Base-by-base conservation (phyloP, 306 rosid genomes). In the Vigna hirtella region DNA sequence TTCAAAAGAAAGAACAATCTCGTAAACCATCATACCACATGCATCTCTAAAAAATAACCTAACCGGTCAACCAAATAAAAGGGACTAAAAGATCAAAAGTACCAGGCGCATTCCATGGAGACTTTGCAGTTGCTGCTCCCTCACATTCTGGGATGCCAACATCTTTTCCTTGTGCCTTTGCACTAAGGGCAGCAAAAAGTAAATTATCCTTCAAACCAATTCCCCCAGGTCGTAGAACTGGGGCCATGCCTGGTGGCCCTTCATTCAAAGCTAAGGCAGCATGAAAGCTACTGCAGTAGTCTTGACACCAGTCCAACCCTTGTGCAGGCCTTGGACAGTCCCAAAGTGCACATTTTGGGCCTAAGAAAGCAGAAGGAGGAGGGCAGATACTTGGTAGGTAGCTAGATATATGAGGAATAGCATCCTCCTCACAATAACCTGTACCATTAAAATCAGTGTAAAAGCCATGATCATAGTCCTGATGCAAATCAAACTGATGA, bases 61-160 rank as follows among this genome's bases (percentile, higher is more conserved):
- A 49, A 17, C 36, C 7, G 6, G 32, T 50, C 59, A 73, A 83
- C 80, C 65, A 43, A 63, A 51, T 8, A 52, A 43, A 58, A 83
- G 45, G 64, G 24, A 70, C 26, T 53, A 40, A 15, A 61, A 68
- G 56, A 75, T 59, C 32, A 81, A 76, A 38, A 87, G 76, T 88
- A 94, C 98, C 98, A 55, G 95, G 93, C 18, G 99, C 99, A 78
- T 95, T 95, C 98, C 98, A 95, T 52, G 98, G 98, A 87, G 99
- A 93, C 88, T 92, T 95, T 28, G 98, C 90, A 63, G 98, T 95
- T 74, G 99, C 98, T 13, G 99, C 99, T 83, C 99, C 98, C 88
- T 92, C 99, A 57, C 99, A 95, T 77, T 91, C 98, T 20, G 98
- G 99, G 79, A 95, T 89, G 72, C 98, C 99, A 40, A 95, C 99